Percentiles rank a stretch among this genome's conserved stretches.
Evolutionary conservation across 176 grass and related monocot genomes (phyloP).

Genomic region (Hsuehochloa calcarea): DNA sequence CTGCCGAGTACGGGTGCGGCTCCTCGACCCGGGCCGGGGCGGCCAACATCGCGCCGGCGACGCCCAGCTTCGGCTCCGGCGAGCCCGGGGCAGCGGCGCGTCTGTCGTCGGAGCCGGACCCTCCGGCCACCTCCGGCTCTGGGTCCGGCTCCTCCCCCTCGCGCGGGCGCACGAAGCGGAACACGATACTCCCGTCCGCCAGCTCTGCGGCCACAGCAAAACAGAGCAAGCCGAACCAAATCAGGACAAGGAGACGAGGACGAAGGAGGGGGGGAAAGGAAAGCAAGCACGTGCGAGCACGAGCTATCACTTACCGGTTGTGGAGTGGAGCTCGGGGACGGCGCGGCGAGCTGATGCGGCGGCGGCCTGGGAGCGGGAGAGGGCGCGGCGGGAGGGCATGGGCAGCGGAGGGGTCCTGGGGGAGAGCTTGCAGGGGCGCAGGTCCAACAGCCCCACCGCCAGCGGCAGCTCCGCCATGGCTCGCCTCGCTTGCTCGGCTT

Average conservation of each 20-base stretch:
- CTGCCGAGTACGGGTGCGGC: background rate
- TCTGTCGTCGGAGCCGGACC: background rate
- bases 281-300: background rate
- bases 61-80: background rate
- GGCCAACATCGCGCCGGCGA: background rate
- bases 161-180: conserved; percentile 47
- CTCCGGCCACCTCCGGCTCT: background rate
- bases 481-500: background rate
- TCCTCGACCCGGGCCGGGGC: background rate
- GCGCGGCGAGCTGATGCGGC: conserved; percentile 26
- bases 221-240: background rate
- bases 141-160: conserved; percentile 5
- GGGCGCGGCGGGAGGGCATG: background rate
- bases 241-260: background rate
- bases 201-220: conserved; percentile 39
- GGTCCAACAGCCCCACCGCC: conserved; percentile 41
- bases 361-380: conserved; percentile 21
- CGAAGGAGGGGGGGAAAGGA: background rate
- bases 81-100: background rate
- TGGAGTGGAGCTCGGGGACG: conserved; percentile 47
- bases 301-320: conserved; percentile 39
- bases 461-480: conserved; percentile 77
- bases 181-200: conserved; percentile 76
- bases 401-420: conserved; percentile 28
- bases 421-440: conserved; percentile 51